A percentile compares a stretch with the other conserved stretches of the same genome.
Conservation (phyloP, 2,329 filamentous ascomycete species). For the Ceratocystis colombiana region DNA sequence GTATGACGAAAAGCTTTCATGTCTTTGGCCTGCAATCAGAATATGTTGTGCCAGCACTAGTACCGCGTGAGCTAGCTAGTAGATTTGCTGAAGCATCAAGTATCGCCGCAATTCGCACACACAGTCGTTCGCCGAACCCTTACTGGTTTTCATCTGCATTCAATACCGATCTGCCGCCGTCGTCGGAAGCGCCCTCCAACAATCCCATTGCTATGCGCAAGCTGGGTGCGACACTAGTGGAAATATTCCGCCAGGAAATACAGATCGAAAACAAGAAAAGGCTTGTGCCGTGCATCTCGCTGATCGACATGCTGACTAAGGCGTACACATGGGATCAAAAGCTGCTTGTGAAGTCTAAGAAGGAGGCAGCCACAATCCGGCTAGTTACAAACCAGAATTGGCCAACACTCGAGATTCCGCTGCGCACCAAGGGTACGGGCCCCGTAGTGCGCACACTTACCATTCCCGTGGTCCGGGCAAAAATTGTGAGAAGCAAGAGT, state of each 20-base stretch:
- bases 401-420: constrained; percentile 10
- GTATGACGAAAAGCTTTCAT: constrained; percentile 5
- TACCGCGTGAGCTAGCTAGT: constrained; percentile 19
- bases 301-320: constrained; percentile 16
- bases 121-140: neutral
- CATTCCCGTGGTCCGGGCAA: constrained; percentile 17
- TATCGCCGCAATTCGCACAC: neutral
- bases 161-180: neutral
- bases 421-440: neutral
- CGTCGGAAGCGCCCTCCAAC: neutral
- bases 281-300: constrained; percentile 14
- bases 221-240: constrained; percentile 18
- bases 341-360: constrained; percentile 2
- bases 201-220: constrained; percentile 3
- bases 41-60: constrained; percentile 23
- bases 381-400: neutral
- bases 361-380: neutral
- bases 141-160: neutral
- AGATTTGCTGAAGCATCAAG: constrained; percentile 7
- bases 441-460: constrained; percentile 1
- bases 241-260: constrained; percentile 10
- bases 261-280: neutral
- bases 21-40: neutral
- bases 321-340: constrained; percentile 16
- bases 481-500: neutral